These are phyloP conservation scores for Acorus calamus DNA, from an alignment of 106 monocot species.

Conservation along the genomic window DNA sequence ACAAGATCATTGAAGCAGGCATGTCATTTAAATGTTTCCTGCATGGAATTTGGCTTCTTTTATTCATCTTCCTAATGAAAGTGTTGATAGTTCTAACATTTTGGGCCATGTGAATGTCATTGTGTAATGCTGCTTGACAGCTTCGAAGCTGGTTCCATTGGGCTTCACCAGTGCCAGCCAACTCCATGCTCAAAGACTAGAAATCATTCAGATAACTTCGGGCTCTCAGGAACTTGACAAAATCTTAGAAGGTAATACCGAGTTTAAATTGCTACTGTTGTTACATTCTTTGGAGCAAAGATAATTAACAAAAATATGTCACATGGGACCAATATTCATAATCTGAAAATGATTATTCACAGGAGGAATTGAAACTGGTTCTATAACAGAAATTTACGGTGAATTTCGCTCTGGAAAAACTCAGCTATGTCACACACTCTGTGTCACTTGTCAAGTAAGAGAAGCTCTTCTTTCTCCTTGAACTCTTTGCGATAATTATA, in stretches of 20 bases:
- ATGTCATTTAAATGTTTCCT: slow-evolving; percentile 10
- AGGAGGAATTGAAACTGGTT: slow-evolving; percentile 99
- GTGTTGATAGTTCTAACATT: background rate
- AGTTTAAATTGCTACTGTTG: too few relatives aligned
- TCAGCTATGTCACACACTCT: slow-evolving; percentile 84
- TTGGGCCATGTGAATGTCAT: background rate
- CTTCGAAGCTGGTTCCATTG: slow-evolving; percentile 87
- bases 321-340: too few relatives aligned
- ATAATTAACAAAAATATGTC: too few relatives aligned
- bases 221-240: slow-evolving; percentile 95
- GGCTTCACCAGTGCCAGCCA: slow-evolving; percentile 98
- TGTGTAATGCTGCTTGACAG: slow-evolving; percentile 25
- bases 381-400: slow-evolving; percentile 93
- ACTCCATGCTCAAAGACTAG: slow-evolving; percentile 91
- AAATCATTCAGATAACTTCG: slow-evolving; percentile 95
- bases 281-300: too few relatives aligned
- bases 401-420: slow-evolving; percentile 96
- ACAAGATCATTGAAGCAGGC: slow-evolving; percentile 99
- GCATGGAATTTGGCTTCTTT: background rate
- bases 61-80: slow-evolving; percentile 1
- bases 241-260: slow-evolving; percentile 70
- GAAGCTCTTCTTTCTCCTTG: too few relatives aligned
- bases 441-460: slow-evolving; percentile 92
- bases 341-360: background rate
- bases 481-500: too few relatives aligned